Conservation (phyloP, 345 rosid species). For the Brassica juncea region DNA sequence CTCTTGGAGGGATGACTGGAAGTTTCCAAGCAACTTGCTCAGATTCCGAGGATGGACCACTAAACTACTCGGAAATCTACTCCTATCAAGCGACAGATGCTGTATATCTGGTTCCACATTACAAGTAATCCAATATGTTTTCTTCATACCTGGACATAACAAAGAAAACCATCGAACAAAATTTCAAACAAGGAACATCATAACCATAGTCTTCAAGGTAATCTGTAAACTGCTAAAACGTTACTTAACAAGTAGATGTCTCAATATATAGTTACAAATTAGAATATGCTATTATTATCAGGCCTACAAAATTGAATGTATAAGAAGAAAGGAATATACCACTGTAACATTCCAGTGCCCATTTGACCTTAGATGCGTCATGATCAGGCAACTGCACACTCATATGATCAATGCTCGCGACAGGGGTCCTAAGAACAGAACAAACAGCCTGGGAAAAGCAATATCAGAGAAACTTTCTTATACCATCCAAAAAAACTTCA, state of each 20-base stretch:
- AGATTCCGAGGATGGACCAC: constrained; percentile 84
- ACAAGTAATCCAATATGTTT: constrained; percentile 87
- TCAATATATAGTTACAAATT: neutral
- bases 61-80: constrained; percentile 65
- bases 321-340: constrained; percentile 46
- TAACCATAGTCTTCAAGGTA: neutral
- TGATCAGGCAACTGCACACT: constrained; percentile 63
- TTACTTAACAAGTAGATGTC: neutral
- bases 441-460: constrained; percentile 62
- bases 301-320: neutral
- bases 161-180: neutral
- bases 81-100: constrained; percentile 81
- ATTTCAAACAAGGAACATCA: constrained; percentile 12
- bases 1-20: constrained; percentile 97
- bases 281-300: neutral
- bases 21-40: constrained; percentile 82
- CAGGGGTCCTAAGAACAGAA: constrained; percentile 77
- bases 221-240: neutral
- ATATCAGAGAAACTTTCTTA: too few relatives aligned
- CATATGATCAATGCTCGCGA: constrained; percentile 66
- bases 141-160: constrained; percentile 75
- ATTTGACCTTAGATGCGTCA: constrained; percentile 76
- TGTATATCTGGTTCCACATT: constrained; percentile 88
- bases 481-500: neutral
- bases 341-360: constrained; percentile 70